Evolutionary conservation across 2,329 filamentous ascomycete genomes (phyloP), one percentile per base, ranked within the genome.

Genomic region (Aspergillus puulaauensis): DNA sequence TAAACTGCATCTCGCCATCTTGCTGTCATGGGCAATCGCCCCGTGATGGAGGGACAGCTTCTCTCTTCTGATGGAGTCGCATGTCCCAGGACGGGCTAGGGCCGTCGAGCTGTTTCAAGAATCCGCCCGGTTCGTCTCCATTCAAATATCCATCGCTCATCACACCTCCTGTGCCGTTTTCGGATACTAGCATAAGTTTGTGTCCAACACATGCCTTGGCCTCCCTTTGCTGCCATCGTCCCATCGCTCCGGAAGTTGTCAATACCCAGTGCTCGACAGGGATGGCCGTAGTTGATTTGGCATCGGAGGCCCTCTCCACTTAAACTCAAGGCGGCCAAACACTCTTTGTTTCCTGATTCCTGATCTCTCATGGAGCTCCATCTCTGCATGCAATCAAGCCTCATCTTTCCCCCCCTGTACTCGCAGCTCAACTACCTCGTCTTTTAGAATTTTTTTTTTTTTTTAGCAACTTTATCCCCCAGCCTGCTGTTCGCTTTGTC

Each of bases 131-230:
- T 31, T 31, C 27, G 27, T 31, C 27, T 11, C 27, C 27, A 31
- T 31, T 31, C 27, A 31, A 31, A 31, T 31, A 8, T 9, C 27
- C 27, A 31, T 31, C 27, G 27, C 27, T 11, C 27, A 11, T 31
- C 27, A 31, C 27, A 31, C 27, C 9, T 31, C 8, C 27, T 31
- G 27, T 41, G 9, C 53, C 35, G 53, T 49, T 55, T 51, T 56
- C 54, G 54, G 54, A 56, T 56, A 56, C n/a, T 3, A n/a, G 47
- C 54, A 56, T 56, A 23, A 47, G 21, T 43, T 14, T 54, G 44
- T 49, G 52, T 48, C 52, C 52, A 54, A 23, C 41, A 17, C 51
- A 54, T 31, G 17, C 33, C 51, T 47, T 54, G 51, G 51, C 51
- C 35, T 11, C 35, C 33, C 21, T 47, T 27, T 17, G 14, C 31